Base-by-base conservation (phyloP, 768 basidiomycete species). In the Tulasnella calospora region DNA sequence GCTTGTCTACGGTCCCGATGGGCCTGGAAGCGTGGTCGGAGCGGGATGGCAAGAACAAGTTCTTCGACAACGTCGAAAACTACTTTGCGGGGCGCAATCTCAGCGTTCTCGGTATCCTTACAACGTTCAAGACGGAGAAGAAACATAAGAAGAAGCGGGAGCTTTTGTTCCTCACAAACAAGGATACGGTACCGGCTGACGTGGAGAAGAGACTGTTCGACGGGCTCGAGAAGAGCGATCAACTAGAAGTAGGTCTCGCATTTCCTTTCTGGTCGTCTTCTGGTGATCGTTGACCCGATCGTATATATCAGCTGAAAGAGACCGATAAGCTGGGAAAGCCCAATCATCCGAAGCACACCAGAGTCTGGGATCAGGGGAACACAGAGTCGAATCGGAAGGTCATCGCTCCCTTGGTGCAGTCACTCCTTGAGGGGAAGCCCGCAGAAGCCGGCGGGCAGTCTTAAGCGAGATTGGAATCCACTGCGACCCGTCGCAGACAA, bases 1-100 rank as follows among this genome's bases (percentile, higher is more conserved):
- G 97, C 7, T 85, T 99, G 17, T 89, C 94, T 1, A 93, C 94
- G 3, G 92, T 98, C 23, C 96, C 95, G 2, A 82, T 93, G 5
- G 86, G 88, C 10, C 87, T 96, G 6, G 86, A 89, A 72, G 81
- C 78, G 8, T 92, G 91, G 90, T 85, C 88, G 0, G 82, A 83
- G 27, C 83, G 86, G 51, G 87, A 88, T 1, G 44, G 82, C 10
- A 83, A 83, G 0, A 74, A 84, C 27, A 83, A 83, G 36, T 86
- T 89, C 74, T 83, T 86, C 77, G 33, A 79, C 0, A 85, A 84
- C 6, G 82, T 87, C 1, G 85, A 87, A 38, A 82, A 67, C 36
- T 98, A 91, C 90, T 91, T 94, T 88, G 83, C 84, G 12, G 89
- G 92, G 79, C 88, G 90, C 17, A 85, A 85, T 0, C 84, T 98